Conservation (phyloP, 2,329 filamentous ascomycete genomes). For the Trichoderma endophyticum region DNA sequence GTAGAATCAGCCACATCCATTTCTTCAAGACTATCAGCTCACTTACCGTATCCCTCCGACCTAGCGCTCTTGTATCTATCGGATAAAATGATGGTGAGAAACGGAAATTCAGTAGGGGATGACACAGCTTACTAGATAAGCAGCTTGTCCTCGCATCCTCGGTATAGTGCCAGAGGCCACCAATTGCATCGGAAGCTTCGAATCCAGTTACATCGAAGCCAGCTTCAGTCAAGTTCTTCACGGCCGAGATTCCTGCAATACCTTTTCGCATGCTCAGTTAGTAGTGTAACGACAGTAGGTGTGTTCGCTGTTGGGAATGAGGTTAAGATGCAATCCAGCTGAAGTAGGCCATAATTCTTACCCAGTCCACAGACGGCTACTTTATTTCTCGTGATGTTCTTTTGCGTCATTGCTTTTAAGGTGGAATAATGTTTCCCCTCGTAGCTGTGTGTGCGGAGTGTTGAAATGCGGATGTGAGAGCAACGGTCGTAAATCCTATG, state of each 20-base stretch:
- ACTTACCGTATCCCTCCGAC: not conserved
- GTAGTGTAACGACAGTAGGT: not conserved
- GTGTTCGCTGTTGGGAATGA: not conserved
- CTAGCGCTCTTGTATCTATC: not conserved
- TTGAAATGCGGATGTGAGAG: not conserved
- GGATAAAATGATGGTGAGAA: not conserved
- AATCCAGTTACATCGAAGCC: constrained; percentile 44
- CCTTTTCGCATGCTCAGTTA: not conserved
- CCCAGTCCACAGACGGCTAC: not conserved
- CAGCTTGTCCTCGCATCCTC: constrained; percentile 34
- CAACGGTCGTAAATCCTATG: not conserved
- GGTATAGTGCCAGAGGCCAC: constrained; percentile 43
- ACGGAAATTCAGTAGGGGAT: not conserved
- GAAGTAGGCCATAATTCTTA: constrained; percentile 42
- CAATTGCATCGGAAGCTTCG: constrained; percentile 39
- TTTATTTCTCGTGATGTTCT: not conserved
- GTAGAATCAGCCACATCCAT: not conserved
- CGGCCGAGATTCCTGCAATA: constrained; percentile 44
- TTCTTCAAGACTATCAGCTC: not conserved
- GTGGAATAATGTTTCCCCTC: too few relatives aligned
- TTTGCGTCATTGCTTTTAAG: not conserved
- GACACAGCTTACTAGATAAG: constrained; percentile 30
- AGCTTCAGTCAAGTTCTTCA: constrained; percentile 42
- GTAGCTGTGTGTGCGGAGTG: not conserved
- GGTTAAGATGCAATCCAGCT: constrained; percentile 30